A percentile compares a stretch with the other conserved stretches of the same genome.
phyloP scores from a whole-genome alignment of 768 basidiomycete genomes.

The Boletus rubropictus region DNA sequence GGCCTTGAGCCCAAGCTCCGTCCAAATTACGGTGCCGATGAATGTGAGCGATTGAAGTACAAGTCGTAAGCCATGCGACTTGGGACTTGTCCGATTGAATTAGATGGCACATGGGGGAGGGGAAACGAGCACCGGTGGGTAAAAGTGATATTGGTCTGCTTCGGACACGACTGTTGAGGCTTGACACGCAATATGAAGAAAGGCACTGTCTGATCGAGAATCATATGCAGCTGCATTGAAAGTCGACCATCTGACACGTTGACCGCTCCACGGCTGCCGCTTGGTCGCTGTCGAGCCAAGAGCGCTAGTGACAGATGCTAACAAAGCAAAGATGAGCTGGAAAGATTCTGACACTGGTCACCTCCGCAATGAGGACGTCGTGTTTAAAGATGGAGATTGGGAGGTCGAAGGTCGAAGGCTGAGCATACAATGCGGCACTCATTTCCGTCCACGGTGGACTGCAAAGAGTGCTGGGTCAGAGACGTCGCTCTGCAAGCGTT shows the following conservation, averaged over 20 bases:
- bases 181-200: neutral
- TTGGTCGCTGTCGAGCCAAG: conserved; percentile 1
- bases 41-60: neutral
- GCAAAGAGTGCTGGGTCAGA: neutral
- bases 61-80: neutral
- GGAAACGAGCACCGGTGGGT: neutral
- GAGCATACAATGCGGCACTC: conserved; percentile 12
- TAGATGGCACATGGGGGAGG: neutral
- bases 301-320: neutral
- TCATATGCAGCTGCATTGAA: neutral
- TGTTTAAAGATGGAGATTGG: neutral
- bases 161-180: conserved; percentile 1
- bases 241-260: neutral
- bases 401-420: neutral
- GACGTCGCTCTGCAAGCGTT: too few species aligned
- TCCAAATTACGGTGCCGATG: conserved; percentile 16
- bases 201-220: neutral
- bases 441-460: conserved; percentile 18
- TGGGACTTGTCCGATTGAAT: neutral
- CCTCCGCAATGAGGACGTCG: neutral
- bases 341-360: neutral
- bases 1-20: conserved; percentile 42
- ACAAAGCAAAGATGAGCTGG: neutral
- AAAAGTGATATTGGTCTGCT: neutral
- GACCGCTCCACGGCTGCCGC: neutral